A percentile compares a stretch with the other conserved stretches of the same genome.
Conservation (phyloP, 371 early-diverging fungal species). For the Apophysomyces elegans region DNA sequence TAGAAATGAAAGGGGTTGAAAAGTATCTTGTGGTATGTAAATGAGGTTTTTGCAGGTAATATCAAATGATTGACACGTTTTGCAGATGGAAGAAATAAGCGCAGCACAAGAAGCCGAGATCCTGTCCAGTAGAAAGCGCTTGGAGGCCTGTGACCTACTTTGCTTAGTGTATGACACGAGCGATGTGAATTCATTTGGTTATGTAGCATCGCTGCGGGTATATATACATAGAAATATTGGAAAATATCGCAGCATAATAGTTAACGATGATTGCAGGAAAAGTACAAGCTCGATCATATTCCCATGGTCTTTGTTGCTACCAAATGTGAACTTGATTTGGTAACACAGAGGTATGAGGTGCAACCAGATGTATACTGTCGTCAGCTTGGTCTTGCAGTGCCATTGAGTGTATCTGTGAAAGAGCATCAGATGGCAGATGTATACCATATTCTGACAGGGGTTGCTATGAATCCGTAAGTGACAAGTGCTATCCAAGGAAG, state of each 20-base stretch:
- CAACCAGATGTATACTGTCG: constrained; percentile 96
- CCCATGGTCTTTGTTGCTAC: constrained; percentile 93
- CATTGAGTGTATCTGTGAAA: constrained; percentile 89
- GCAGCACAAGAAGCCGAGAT: constrained; percentile 77
- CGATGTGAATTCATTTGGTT: constrained; percentile 92
- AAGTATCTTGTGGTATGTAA: constrained; percentile 86
- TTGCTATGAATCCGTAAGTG: constrained; percentile 86
- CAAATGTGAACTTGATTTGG: constrained; percentile 90
- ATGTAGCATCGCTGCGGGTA: constrained; percentile 85
- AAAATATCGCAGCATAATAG: neutral
- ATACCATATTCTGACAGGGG: constrained; percentile 82
- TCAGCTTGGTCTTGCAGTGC: constrained; percentile 80
- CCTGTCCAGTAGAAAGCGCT: constrained; percentile 72
- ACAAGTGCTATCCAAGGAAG: neutral
- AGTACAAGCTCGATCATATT: constrained; percentile 81
- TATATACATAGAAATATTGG: constrained; percentile 10
- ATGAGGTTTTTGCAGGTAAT: neutral
- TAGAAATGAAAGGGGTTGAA: constrained; percentile 91
- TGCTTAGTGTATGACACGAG: constrained; percentile 95
- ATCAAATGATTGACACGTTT: neutral
- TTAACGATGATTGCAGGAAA: constrained; percentile 51
- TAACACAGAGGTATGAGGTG: constrained; percentile 76
- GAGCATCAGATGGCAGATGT: constrained; percentile 85
- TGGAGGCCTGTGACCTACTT: constrained; percentile 90
- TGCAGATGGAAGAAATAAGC: constrained; percentile 91